Evolutionary conservation across 192 early-diverging fungal genomes (phyloP), one percentile per base, ranked within the genome.

Genomic region (Paraglomus brasilianum): DNA sequence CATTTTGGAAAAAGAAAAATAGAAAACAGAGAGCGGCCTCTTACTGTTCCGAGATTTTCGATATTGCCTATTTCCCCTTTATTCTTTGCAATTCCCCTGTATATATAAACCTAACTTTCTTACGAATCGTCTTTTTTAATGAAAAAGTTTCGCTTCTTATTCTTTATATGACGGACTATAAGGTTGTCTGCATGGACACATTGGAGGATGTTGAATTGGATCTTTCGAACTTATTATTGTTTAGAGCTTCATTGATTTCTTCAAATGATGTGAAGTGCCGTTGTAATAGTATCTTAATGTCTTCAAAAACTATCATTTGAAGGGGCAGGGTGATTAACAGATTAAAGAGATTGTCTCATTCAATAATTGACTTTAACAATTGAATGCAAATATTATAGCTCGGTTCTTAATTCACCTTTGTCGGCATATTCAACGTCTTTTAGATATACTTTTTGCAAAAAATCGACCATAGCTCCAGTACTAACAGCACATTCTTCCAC

Each of bases 391-490:
- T 30, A 3, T 46, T 59, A 71, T 17, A 13, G 5, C n/a, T 21
- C 19, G 17, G 14, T 17, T 24, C 30, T 49, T 55, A 40, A 70
- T 69, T 24, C 65, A 82, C 81, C 79, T 47, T 71, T 59, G 42
- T 77, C 71, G 22, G 81, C 75, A 38, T 76, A 78, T 13, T 69
- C 48, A 40, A 74, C 75, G 46, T 78, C 77, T 17, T 76, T 72
- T 69, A 86, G 59, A 57, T 85, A 88, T 7, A 88, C 82, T n/a
- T 82, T 69, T 21, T 83, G 76, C 62, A 88, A 66, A 59, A 90
- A 90, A 70, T 85, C 82, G 42, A 87, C 72, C 80, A 90, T 83
- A 3, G 88, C 88, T 48, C 88, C 88, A 0, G 86, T 87, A 4
- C 78, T 74, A 5, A 90, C 82, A 3, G 86, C 87, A 5, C 80